Percentiles rank a stretch among this genome's conserved stretches.
These are phyloP conservation scores for Globisporangium barbulae DNA, from an alignment of 352 stramenopile species.

Conservation along the genomic window DNA sequence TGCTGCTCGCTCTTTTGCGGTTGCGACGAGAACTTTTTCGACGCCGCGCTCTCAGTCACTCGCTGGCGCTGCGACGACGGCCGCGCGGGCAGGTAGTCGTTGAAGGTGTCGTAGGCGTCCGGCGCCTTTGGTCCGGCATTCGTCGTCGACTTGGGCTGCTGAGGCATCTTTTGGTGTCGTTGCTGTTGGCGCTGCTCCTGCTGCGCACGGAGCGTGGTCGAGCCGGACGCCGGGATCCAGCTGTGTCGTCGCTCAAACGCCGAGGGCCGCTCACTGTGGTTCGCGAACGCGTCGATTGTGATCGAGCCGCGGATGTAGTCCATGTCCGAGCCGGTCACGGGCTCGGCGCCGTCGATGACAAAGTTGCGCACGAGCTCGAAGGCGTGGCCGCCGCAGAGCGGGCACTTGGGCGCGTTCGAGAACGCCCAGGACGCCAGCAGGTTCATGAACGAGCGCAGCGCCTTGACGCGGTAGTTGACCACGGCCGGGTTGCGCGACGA, in stretches of 20 bases:
- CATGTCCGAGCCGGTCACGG: constrained; percentile 57
- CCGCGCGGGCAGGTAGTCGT: constrained; percentile 61
- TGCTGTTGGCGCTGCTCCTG: constrained; percentile 13
- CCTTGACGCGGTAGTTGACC: constrained; percentile 83
- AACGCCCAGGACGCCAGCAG: constrained; percentile 79
- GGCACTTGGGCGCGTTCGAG: constrained; percentile 79
- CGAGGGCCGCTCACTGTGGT: constrained; percentile 21
- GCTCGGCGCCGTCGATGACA: constrained; percentile 54
- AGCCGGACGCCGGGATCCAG: constrained; percentile 46
- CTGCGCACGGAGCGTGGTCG: constrained; percentile 26
- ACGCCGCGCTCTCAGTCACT: constrained; percentile 26
- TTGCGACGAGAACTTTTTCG: constrained; percentile 43
- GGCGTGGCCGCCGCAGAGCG: constrained; percentile 74
- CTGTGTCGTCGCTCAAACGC: constrained; percentile 37
- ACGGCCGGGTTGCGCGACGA: constrained; percentile 69
- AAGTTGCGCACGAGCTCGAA: constrained; percentile 83
- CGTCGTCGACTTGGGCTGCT: constrained; percentile 1
- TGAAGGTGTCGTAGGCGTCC: constrained; percentile 66
- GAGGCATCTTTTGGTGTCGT: not conserved
- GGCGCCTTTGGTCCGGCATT: constrained; percentile 11
- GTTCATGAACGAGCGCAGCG: constrained; percentile 82
- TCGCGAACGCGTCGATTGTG: constrained; percentile 52
- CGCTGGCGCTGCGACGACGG: constrained; percentile 45
- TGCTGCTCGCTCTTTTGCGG: constrained; percentile 12
- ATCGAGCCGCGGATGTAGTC: constrained; percentile 66